These are phyloP conservation scores for Collariella sp. DNA, from an alignment of 495 filamentous ascomycete species.

Conservation along the genomic window DNA sequence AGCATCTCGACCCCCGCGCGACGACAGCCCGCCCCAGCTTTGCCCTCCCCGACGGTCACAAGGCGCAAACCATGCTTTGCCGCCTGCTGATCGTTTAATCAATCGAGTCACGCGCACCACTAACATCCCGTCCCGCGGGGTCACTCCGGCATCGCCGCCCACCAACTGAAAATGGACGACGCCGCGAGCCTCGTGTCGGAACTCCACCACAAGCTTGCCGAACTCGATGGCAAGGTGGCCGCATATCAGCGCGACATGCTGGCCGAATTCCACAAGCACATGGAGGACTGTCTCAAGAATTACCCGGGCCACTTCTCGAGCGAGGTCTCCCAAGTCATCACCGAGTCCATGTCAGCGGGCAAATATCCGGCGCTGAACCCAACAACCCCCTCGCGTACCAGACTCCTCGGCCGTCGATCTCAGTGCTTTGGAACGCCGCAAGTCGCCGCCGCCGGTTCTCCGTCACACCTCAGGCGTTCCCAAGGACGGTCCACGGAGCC, in stretches of 20 bases:
- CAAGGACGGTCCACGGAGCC: constrained; percentile 30
- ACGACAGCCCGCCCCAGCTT: neutral
- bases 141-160: constrained; percentile 8
- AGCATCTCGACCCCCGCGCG: neutral
- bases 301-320: constrained; percentile 38
- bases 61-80: constrained; percentile 14
- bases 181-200: constrained; percentile 39
- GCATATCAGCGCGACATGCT: constrained; percentile 44
- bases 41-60: neutral
- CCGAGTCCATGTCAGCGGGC: constrained; percentile 30
- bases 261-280: constrained; percentile 40
- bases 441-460: constrained; percentile 37
- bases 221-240: constrained; percentile 42
- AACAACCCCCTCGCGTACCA: neutral
- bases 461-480: constrained; percentile 31
- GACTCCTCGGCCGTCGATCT: constrained; percentile 16
- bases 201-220: constrained; percentile 42
- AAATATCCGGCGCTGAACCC: constrained; percentile 34
- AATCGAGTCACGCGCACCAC: constrained; percentile 19
- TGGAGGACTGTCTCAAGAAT: constrained; percentile 37
- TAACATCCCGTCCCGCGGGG: neutral
- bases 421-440: constrained; percentile 24
- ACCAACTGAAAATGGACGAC: constrained; percentile 39
- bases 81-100: constrained; percentile 10
- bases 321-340: constrained; percentile 36